Base-by-base conservation (phyloP, 2,329 filamentous ascomycete species). In the Scleromitrula shiraiana region DNA sequence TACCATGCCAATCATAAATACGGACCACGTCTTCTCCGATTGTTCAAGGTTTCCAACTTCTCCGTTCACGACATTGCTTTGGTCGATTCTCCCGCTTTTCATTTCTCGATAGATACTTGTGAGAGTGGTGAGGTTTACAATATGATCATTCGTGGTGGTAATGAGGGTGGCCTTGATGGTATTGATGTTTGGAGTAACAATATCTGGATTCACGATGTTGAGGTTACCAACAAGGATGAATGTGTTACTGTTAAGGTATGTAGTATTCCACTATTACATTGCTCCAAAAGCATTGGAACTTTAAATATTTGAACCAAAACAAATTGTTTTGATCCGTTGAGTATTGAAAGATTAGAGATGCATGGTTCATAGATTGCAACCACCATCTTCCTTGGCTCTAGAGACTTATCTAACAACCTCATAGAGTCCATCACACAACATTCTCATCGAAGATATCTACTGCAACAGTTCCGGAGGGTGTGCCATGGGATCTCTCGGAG, bases 161-260 rank as follows among this genome's bases (percentile, higher is more conserved):
- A 76, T 47, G 60, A 63, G 48, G 75, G 74, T 37, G 73, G 73
- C 38, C 63, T 78, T 8, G 77, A 80, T 57, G 77, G 77, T 4
- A 68, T 79, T 49, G 73, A 79, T 58, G 67, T 79, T 2, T 76
- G 68, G 64, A 68, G 70, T n/a, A 68, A 60, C 37, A 78, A 80
- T 56, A 70, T 78, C 46, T 76, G 72, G 71, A 65, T 79, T 46
- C 76, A 80, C 57, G 76, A 81, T 59, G 66, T 80, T 32, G 74
- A 74, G 65, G 76, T 80, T 5, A 78, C 77, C 23, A 80, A 80
- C 69, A 78, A 77, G 61, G 76, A 80, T 57, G 77, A 80, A 57
- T 79, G 75, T 59, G 73, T 79, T 0, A 78, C 75, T 2, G 71
- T 78, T 50, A 79, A 76, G 50, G 51, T 51, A 47, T 73, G 45